Evolutionary conservation across 352 stramenopile species (phyloP).

Genomic region (Globisporangium middletonii): DNA sequence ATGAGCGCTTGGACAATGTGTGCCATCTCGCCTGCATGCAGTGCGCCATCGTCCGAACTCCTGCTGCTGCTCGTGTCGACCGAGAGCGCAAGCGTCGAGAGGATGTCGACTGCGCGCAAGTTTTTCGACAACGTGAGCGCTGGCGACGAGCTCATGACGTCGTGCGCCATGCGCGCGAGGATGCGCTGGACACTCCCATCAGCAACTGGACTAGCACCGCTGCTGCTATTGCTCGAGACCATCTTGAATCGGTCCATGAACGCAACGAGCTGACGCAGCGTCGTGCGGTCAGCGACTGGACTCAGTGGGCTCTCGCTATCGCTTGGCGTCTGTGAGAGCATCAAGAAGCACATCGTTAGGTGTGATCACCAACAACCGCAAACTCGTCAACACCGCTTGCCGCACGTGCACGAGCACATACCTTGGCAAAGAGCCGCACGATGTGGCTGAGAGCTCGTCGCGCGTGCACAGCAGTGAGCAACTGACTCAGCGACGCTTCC

Average conservation of each 20-base stretch:
- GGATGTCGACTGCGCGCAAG: slow-evolving; percentile 36
- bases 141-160: slow-evolving; percentile 33
- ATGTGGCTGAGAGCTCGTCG: slow-evolving; percentile 64
- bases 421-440: slow-evolving; percentile 47
- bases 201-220: no score
- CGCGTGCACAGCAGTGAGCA: slow-evolving; percentile 56
- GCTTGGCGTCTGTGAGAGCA: slow-evolving; percentile 13
- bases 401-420: slow-evolving; percentile 5
- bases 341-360: background rate
- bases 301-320: slow-evolving; percentile 37
- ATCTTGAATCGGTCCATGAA: slow-evolving; percentile 23
- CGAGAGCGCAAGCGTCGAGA: slow-evolving; percentile 45
- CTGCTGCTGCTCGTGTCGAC: slow-evolving; percentile 29
- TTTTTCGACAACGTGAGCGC: slow-evolving; percentile 46
- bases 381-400: background rate
- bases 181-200: slow-evolving; percentile 56
- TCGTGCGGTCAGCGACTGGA: slow-evolving; percentile 51
- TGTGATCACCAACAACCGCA: background rate
- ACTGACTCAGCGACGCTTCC: slow-evolving; percentile 46
- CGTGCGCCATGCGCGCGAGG: slow-evolving; percentile 37
- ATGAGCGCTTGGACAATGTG: slow-evolving; percentile 27
- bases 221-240: slow-evolving; percentile 1
- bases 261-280: slow-evolving; percentile 65
- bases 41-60: no score
- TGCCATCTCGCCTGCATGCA: slow-evolving; percentile 3